These are phyloP conservation scores for Halophytophthora polymorphica DNA, from an alignment of 352 stramenopile genomes.

Conservation along the genomic window DNA sequence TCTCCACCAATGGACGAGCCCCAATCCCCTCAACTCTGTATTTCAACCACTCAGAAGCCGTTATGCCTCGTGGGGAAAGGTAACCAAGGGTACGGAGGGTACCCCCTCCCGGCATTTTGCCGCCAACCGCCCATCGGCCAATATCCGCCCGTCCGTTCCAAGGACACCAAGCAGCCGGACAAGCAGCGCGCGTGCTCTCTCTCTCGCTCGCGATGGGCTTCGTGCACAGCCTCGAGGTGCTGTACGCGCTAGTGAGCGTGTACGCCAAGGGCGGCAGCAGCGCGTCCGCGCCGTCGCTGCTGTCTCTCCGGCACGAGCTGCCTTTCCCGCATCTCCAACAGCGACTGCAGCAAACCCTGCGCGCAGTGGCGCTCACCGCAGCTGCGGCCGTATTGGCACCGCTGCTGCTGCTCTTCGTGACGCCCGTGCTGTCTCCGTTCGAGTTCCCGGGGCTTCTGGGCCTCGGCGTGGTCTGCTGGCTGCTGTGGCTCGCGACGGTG, in stretches of 20 bases:
- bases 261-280: slow-evolving; percentile 12
- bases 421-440: slow-evolving; percentile 33
- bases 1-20: too few relatives aligned
- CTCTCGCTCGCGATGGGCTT: slow-evolving; percentile 31
- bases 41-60: too few relatives aligned
- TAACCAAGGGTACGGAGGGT: too few relatives aligned
- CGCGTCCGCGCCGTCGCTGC: background rate
- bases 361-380: slow-evolving; percentile 38
- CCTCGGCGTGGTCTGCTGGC: slow-evolving; percentile 20
- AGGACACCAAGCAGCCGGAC: background rate
- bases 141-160: background rate
- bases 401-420: slow-evolving; percentile 25
- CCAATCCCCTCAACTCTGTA: too few relatives aligned
- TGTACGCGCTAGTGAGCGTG: slow-evolving; percentile 39
- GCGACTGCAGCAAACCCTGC: slow-evolving; percentile 49
- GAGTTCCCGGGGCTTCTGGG: slow-evolving; percentile 22
- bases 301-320: background rate
- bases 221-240: slow-evolving; percentile 45
- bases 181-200: background rate
- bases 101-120: background rate
- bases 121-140: background rate
- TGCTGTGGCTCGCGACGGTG: slow-evolving; percentile 22
- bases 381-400: slow-evolving; percentile 12
- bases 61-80: too few relatives aligned
- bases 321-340: slow-evolving; percentile 51